A percentile compares a stretch with the other conserved stretches of the same genome.
Evolutionary conservation across 2,329 filamentous ascomycete genomes (phyloP).

Genomic region (Plenodomus biglobosus): DNA sequence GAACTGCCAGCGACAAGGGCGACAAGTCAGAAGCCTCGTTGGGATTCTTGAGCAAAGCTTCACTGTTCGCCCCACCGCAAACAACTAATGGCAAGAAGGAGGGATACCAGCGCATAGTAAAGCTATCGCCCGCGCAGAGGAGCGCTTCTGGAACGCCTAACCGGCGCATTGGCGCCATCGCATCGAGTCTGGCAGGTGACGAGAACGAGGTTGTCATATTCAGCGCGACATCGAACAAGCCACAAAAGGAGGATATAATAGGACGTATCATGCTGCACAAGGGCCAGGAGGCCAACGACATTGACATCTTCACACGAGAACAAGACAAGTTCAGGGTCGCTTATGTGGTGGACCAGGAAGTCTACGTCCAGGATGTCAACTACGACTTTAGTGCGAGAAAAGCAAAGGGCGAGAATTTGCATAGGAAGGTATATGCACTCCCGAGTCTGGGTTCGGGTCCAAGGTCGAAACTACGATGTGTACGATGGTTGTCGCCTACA

Average conservation of each 20-base stretch:
- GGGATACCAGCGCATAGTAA: constrained; percentile 61
- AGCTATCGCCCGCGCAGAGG: constrained; percentile 58
- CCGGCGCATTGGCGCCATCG: constrained; percentile 72
- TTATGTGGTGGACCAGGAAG: constrained; percentile 75
- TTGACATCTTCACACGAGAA: constrained; percentile 67
- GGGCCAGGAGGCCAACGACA: constrained; percentile 64
- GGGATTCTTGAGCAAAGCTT: constrained; percentile 53
- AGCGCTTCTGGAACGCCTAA: constrained; percentile 49
- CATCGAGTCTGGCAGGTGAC: constrained; percentile 71
- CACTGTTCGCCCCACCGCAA: constrained; percentile 52
- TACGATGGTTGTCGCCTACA: constrained; percentile 59
- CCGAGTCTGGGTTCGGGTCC: constrained; percentile 38
- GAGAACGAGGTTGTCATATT: constrained; percentile 80
- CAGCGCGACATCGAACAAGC: constrained; percentile 61
- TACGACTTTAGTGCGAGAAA: constrained; percentile 51
- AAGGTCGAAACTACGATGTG: constrained; percentile 56
- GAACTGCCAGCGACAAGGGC: constrained; percentile 36
- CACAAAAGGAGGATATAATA: constrained; percentile 53
- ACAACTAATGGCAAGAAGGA: constrained; percentile 52
- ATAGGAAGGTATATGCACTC: constrained; percentile 34
- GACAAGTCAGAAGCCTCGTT: constrained; percentile 43
- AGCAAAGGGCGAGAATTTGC: constrained; percentile 32
- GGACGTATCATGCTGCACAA: constrained; percentile 55
- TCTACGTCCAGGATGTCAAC: constrained; percentile 66
- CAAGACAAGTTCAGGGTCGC: constrained; percentile 68